A percentile compares a stretch with the other conserved stretches of the same genome.
Conservation (phyloP, 257 asterid species). For the Primulina tabacum region DNA sequence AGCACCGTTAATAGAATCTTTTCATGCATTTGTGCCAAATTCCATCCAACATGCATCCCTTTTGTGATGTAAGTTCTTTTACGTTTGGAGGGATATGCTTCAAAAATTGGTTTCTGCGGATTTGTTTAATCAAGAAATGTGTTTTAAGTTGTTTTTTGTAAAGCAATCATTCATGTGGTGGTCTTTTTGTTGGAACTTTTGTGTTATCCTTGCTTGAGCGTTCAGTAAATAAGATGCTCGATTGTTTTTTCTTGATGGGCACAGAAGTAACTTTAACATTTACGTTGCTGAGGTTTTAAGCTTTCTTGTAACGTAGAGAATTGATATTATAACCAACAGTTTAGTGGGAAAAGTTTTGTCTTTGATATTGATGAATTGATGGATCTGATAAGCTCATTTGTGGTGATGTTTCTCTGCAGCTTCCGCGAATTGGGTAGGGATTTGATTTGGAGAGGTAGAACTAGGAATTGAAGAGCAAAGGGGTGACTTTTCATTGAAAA, state of each 20-base stretch:
- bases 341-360: not conserved
- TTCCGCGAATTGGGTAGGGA: conserved; percentile 17
- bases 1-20: not conserved
- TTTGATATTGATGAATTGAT: conserved; percentile 17
- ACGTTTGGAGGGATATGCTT: too few species aligned
- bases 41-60: not conserved
- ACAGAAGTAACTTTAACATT: not conserved
- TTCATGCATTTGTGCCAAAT: not conserved
- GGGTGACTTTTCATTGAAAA: conserved; percentile 1
- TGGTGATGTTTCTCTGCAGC: conserved; percentile 23
- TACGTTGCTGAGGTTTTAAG: not conserved
- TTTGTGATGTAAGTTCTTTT: not conserved
- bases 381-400: conserved; percentile 9
- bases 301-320: not conserved
- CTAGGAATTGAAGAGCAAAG: conserved; percentile 9
- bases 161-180: not conserved
- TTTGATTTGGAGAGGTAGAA: conserved; percentile 9
- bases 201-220: not conserved
- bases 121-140: not conserved
- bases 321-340: too few species aligned
- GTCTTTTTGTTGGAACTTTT: not conserved
- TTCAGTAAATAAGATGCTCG: not conserved
- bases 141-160: too few species aligned
- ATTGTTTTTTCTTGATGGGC: not conserved
- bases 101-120: not conserved